These are phyloP conservation scores for Jamesozyma piceae DNA, from an alignment of 805 yeast species.

Conservation along the genomic window DNA sequence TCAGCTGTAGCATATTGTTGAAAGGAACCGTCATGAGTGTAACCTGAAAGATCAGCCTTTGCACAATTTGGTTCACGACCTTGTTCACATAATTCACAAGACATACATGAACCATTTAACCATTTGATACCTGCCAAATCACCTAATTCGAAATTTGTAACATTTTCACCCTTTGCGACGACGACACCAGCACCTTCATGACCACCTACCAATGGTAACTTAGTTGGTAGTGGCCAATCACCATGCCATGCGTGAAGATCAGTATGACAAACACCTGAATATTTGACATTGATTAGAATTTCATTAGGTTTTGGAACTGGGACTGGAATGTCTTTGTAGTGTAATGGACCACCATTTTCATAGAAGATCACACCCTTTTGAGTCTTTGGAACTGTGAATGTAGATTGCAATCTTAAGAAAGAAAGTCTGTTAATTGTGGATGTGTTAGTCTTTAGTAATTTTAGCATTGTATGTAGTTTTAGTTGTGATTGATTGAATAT, in stretches of 20 bases:
- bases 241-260: constrained; percentile 63
- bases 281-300: constrained; percentile 47
- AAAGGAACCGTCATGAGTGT: constrained; percentile 63
- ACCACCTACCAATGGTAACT: constrained; percentile 55
- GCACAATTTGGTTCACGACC: constrained; percentile 46
- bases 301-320: constrained; percentile 52
- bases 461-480: constrained; percentile 9
- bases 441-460: constrained; percentile 3
- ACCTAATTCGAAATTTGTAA: constrained; percentile 47
- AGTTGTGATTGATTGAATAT: too few species aligned
- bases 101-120: constrained; percentile 53
- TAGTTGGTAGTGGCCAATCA: constrained; percentile 52
- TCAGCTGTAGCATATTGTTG: constrained; percentile 85
- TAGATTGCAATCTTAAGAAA: constrained; percentile 18
- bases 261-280: constrained; percentile 60
- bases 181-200: constrained; percentile 64
- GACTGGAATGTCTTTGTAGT: constrained; percentile 45
- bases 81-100: constrained; percentile 49
- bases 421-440: not conserved
- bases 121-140: constrained; percentile 57
- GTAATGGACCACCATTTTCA: constrained; percentile 39
- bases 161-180: constrained; percentile 49
- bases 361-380: constrained; percentile 48
- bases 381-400: constrained; percentile 34
- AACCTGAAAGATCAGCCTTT: constrained; percentile 44